Evolutionary conservation across 1,284 basidiomycete species (phyloP), one percentile per base, ranked within the genome.

Genomic region (Moesziomyces antarcticus): DNA sequence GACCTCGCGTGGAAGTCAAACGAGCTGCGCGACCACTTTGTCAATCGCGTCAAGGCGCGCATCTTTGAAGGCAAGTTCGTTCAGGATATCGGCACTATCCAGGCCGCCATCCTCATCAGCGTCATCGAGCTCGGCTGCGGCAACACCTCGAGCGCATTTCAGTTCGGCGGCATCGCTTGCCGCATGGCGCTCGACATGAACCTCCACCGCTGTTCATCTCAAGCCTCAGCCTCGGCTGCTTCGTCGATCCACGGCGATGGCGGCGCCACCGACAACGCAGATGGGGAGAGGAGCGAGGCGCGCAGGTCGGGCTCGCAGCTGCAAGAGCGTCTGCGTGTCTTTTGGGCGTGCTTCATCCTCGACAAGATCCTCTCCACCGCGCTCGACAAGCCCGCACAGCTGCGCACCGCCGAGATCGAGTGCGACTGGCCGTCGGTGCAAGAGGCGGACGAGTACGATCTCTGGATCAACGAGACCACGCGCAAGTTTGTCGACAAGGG

Each of bases 281-380:
- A 3, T 35, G 30, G 18, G 7, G 53, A 48, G 8, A 53, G 35
- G 18, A 24, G 20, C 9, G 61, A 48, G 5, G 24, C 51, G 27
- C 51, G 37, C 27, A 20, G 48, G 14, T 55, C 42, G 5, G 50
- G 43, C 33, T 48, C 62, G 13, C 53, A 57, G 35, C 14, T 42
- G 20, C 73, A 77, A 33, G 75, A 77, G 37, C 49, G 56, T 3
- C 37, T 66, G 37, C 63, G 75, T 14, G 59, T 61, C 13, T 61
- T 75, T n/a, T 77, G 75, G 75, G 75, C 68, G 0, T 72, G 67
- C 47, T 75, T 65, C 54, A 69, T 73, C 20, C 64, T 77, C 27
- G 75, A 77, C 56, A 77, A 77, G 64, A 69, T 77, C 25, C 75
- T 77, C 22, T 71, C 60, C 33, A 68, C 68, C 21, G 73, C 74